Conservation (phyloP, 768 basidiomycete species). For the Lactifluus pinguis region DNA sequence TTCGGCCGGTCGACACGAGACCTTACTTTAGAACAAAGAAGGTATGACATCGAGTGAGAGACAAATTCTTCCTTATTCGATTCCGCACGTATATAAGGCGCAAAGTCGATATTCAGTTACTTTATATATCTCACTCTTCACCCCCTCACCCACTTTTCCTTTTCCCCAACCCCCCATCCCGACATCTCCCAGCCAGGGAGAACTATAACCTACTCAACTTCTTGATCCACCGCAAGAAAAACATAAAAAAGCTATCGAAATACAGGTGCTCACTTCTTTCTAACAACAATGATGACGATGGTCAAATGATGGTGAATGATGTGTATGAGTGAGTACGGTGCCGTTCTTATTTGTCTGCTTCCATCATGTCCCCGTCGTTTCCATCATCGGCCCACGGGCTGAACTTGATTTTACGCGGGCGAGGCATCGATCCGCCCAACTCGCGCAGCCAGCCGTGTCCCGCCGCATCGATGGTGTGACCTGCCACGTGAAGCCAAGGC, state of each 20-base stretch:
- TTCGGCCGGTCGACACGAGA: background rate
- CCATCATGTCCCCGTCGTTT: conserved; percentile 26
- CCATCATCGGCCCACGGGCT: conserved; percentile 75
- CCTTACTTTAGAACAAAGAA: background rate
- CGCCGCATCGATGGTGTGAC: conserved; percentile 9
- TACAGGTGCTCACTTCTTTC: background rate
- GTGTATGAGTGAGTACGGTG: background rate
- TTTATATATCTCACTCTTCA: background rate
- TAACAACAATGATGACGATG: too few relatives aligned
- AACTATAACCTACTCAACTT: background rate
- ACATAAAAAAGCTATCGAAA: conserved; percentile 4
- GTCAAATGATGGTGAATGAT: background rate
- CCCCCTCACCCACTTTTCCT: background rate
- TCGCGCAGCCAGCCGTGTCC: conserved; percentile 58
- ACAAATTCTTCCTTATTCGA: background rate
- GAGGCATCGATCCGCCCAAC: conserved; percentile 37
- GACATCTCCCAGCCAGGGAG: background rate
- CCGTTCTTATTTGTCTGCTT: conserved; percentile 7
- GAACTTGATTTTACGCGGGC: conserved; percentile 61
- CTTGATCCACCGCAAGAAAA: background rate
- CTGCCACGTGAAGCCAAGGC: conserved; percentile 4
- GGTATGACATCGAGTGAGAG: background rate
- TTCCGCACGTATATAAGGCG: background rate
- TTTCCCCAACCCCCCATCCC: background rate
- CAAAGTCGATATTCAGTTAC: background rate